These are phyloP conservation scores for Ophiostoma fasciatum DNA, from an alignment of 2,329 filamentous ascomycete species.

Conservation along the genomic window DNA sequence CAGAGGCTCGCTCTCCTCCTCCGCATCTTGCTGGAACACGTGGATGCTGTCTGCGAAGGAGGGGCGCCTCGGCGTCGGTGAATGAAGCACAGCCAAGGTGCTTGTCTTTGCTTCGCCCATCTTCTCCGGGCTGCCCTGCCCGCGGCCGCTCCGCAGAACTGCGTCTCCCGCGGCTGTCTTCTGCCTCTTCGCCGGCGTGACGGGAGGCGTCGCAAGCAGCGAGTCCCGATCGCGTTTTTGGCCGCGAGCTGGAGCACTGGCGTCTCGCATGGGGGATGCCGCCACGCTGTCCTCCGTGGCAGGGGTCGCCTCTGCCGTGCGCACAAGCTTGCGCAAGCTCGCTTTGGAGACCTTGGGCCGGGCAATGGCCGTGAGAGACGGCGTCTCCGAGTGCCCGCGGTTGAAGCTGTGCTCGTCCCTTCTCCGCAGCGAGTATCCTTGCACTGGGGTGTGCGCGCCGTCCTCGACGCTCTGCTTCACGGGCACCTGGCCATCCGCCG, in stretches of 20 bases:
- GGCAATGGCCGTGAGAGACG: conserved; percentile 41
- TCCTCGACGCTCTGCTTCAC: conserved; percentile 41
- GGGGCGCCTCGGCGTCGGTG: conserved; percentile 17
- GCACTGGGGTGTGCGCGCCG: conserved; percentile 19
- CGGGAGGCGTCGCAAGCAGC: conserved; percentile 37
- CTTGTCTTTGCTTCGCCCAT: not conserved
- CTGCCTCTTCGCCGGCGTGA: conserved; percentile 37
- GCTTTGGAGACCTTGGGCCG: conserved; percentile 33
- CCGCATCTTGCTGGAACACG: conserved; percentile 19
- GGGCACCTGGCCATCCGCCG: conserved; percentile 29
- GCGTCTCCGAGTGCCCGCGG: conserved; percentile 33
- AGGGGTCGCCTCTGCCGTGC: no score
- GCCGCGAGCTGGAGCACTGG: conserved; percentile 7
- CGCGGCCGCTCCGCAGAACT: conserved; percentile 16
- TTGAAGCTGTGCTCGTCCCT: conserved; percentile 34
- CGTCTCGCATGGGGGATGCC: not conserved
- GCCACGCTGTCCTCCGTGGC: not conserved
- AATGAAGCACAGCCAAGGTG: conserved; percentile 21
- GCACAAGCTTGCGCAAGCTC: conserved; percentile 12
- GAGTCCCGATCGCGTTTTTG: conserved; percentile 25
- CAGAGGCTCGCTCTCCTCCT: conserved; percentile 2
- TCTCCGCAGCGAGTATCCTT: conserved; percentile 42
- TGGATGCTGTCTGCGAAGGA: conserved; percentile 16
- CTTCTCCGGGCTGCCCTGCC: conserved; percentile 24
- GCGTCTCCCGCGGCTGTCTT: conserved; percentile 18